A percentile compares a stretch with the other conserved stretches of the same genome.
These are phyloP conservation scores for Trichoderma citrinoviride DNA, from an alignment of 2,329 filamentous ascomycete genomes.

Conservation along the genomic window DNA sequence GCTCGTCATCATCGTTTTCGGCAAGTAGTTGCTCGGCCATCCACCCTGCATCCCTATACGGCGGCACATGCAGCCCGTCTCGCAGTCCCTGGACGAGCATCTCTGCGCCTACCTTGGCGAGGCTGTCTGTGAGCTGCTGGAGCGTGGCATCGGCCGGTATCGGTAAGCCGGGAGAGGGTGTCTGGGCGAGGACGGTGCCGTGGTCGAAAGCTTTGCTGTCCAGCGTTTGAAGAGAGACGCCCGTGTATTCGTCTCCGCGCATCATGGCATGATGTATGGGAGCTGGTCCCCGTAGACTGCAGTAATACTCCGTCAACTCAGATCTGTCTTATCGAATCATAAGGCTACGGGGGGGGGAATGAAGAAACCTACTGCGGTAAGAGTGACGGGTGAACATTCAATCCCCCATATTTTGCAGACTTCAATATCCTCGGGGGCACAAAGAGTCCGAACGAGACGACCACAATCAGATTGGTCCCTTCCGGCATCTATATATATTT, in stretches of 20 bases:
- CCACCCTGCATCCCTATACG: constrained; percentile 43
- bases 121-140: constrained; percentile 40
- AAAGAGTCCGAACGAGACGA: constrained; percentile 91
- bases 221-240: constrained; percentile 84
- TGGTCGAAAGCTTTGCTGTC: constrained; percentile 74
- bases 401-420: constrained; percentile 72
- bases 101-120: constrained; percentile 64
- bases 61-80: constrained; percentile 62
- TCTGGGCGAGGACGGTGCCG: constrained; percentile 72
- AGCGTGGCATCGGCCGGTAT: constrained; percentile 47
- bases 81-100: constrained; percentile 68
- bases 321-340: background rate
- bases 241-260: constrained; percentile 57
- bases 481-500: constrained; percentile 54
- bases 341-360: background rate
- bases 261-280: constrained; percentile 85
- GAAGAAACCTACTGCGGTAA: constrained; percentile 67
- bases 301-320: background rate
- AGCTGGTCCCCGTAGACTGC: constrained; percentile 76
- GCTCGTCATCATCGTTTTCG: no score
- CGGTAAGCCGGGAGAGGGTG: constrained; percentile 55
- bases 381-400: constrained; percentile 92
- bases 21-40: constrained; percentile 25
- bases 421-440: constrained; percentile 74
- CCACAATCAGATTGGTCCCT: constrained; percentile 74